These are phyloP conservation scores for Antonospora locustae DNA, from an alignment of 371 early-diverging fungal species.

Conservation along the genomic window DNA sequence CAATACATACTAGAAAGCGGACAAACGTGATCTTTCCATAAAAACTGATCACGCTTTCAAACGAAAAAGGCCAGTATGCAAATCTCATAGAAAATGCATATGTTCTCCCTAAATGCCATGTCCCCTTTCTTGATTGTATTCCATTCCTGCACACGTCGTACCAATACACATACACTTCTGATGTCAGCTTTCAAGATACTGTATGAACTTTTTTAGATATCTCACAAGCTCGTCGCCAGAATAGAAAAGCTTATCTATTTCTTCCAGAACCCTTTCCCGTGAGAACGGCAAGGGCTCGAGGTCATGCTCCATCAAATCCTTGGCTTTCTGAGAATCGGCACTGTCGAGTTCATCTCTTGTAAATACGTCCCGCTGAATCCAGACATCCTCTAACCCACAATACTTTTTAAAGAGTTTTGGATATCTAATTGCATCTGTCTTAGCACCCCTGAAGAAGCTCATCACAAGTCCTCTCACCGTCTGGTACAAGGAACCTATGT, in stretches of 20 bases:
- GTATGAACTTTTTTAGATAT: conserved; percentile 5
- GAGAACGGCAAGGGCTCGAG: no score
- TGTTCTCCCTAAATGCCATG: no score
- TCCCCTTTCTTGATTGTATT: no score
- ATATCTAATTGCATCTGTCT: conserved; percentile 6
- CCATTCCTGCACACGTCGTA: no score
- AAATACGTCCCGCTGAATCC: conserved; percentile 33
- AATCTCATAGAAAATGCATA: no score
- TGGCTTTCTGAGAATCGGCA: not conserved
- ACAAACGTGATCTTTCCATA: no score
- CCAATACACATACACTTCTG: no score
- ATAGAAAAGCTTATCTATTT: conserved; percentile 18
- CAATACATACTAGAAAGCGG: no score
- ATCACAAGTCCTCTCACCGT: conserved; percentile 13
- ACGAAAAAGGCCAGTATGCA: no score
- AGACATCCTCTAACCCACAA: conserved; percentile 31
- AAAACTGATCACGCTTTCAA: no score
- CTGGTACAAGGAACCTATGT: conserved; percentile 2
- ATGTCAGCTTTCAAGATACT: not conserved
- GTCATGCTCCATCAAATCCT: not conserved
- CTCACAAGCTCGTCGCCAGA: conserved; percentile 5
- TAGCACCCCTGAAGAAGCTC: conserved; percentile 16
- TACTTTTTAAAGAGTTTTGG: conserved; percentile 23
- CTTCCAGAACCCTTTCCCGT: conserved; percentile 17
- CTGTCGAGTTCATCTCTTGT: conserved; percentile 5